Base-by-base conservation (phyloP, 2,329 filamentous ascomycete species). In the Malbranchea zuffiana region DNA sequence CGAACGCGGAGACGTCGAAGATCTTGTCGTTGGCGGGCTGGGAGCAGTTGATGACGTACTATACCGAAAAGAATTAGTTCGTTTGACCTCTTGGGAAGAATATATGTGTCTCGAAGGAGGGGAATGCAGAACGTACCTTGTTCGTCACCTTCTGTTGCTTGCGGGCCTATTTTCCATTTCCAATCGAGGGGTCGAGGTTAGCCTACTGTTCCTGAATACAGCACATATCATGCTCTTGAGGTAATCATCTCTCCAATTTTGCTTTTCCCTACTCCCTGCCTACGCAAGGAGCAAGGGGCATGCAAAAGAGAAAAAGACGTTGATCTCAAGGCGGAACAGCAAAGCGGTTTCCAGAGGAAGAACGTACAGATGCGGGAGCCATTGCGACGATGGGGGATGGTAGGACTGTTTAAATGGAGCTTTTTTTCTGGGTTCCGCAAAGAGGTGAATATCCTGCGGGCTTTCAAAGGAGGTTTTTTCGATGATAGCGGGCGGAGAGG, bases 31-130 rank as follows among this genome's bases (percentile, higher is more conserved):
- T 83, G 56, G 87, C 87, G 59, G 90, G 90, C 73, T 96, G 88
- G 60, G 84, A 87, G 68, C 87, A 88, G 75, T 98, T 93, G 83
- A 98, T 96, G 75, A 93, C 80, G 80, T 85, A 98, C 88, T 92
- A 54, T 17, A 29, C 28, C 6, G n/a, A 37, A 15, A 32, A 32
- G 15, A n/a, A n/a, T n/a, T n/a, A n/a, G n/a, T n/a, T n/a, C n/a
- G n/a, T n/a, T n/a, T n/a, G n/a, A n/a, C n/a, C n/a, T n/a, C n/a
- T 44, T 39, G 45, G 37, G 46, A 13, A 46, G 16, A 15, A 17
- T 6, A 12, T 33, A 16, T 12, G n/a, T 6, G 16, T 32, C 8
- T 32, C 8, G 21, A 4, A 20, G 15, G 5, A 19, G 10, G 12
- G 23, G 10, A 24, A 15, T 12, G 5, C 5, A 37, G 24, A 12